Conservation (phyloP, 306 rosid species). For the Prunus padus region DNA sequence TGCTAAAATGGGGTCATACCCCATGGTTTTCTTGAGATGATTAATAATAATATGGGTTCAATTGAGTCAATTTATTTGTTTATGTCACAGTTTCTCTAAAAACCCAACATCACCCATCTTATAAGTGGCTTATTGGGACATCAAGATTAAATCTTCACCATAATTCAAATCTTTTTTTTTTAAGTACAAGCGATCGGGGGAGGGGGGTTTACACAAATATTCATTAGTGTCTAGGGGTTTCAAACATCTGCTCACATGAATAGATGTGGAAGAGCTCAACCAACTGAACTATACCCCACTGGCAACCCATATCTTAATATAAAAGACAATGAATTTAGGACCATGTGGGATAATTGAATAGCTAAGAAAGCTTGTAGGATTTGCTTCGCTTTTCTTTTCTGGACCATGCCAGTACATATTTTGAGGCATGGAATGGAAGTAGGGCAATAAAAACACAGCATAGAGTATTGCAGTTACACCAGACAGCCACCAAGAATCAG, state of each 20-base stretch:
- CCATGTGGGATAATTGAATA: background rate
- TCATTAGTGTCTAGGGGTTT: too few species aligned
- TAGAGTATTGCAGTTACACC: background rate
- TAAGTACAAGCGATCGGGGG: too few species aligned
- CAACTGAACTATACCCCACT: too few species aligned
- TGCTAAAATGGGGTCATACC: background rate
- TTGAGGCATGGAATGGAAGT: background rate
- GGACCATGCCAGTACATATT: background rate
- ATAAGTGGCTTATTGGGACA: background rate
- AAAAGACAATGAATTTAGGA: background rate
- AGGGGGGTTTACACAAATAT: too few species aligned
- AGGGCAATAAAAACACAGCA: background rate
- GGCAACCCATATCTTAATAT: background rate
- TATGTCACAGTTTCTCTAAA: background rate
- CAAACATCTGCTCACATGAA: fast-evolving
- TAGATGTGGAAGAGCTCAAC: background rate
- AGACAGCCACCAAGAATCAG: background rate
- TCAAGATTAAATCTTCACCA: background rate
- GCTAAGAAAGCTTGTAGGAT: background rate
- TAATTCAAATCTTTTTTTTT: background rate
- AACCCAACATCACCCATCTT: background rate
- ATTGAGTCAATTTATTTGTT: background rate
- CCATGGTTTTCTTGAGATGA: background rate
- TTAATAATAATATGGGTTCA: background rate
- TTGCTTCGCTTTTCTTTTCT: background rate